A percentile compares a stretch with the other conserved stretches of the same genome.
These are phyloP conservation scores for Endogone sp. DNA, from an alignment of 192 early-diverging fungal genomes.

Conservation along the genomic window DNA sequence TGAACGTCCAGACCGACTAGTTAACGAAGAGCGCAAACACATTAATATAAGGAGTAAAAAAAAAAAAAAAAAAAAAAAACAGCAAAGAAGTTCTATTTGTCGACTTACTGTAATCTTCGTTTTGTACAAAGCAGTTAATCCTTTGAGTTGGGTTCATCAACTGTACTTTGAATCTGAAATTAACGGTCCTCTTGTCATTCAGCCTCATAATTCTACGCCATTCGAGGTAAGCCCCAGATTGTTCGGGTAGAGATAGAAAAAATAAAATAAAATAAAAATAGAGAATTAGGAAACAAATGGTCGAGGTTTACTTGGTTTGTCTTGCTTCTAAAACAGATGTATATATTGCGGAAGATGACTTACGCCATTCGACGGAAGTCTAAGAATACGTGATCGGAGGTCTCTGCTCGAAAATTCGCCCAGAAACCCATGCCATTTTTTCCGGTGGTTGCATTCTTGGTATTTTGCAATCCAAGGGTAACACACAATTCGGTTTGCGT, in stretches of 20 bases:
- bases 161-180: constrained; percentile 13
- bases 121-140: constrained; percentile 19
- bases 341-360: not conserved
- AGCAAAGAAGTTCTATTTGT: not conserved
- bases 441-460: not conserved
- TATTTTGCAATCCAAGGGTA: constrained; percentile 5
- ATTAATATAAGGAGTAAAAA: not conserved
- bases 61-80: not conserved
- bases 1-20: constrained; percentile 24
- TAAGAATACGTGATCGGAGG: constrained; percentile 10
- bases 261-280: no score
- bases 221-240: not conserved
- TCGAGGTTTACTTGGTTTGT: no score
- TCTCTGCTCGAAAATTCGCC: constrained; percentile 16
- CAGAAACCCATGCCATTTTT: constrained; percentile 14
- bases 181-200: constrained; percentile 2
- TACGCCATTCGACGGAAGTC: constrained; percentile 28
- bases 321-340: no score
- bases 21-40: constrained; percentile 4
- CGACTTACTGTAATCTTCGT: constrained; percentile 24
- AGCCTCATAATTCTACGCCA: constrained; percentile 14
- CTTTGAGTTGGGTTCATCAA: not conserved
- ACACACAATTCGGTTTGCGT: constrained; percentile 6
- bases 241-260: not conserved
- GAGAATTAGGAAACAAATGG: no score